A percentile compares a stretch with the other conserved stretches of the same genome.
These are phyloP conservation scores for Aspergillus nomiae DNA, from an alignment of 2,329 filamentous ascomycete genomes.

Conservation along the genomic window DNA sequence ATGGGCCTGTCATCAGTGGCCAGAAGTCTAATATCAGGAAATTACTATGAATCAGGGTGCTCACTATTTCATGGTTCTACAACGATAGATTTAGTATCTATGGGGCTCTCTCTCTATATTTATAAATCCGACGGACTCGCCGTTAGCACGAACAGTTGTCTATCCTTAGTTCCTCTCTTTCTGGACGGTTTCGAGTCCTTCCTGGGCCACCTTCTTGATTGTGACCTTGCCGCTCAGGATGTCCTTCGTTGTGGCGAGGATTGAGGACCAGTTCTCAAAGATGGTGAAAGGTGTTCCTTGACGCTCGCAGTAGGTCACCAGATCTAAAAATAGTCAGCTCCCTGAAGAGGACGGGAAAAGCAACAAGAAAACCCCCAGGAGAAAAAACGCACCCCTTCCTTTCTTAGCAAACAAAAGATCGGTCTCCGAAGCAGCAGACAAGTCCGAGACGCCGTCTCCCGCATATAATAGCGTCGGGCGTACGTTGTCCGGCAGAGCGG, in stretches of 20 bases:
- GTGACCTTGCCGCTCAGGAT: constrained; percentile 73
- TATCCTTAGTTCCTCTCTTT: constrained; percentile 7
- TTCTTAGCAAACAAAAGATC: constrained; percentile 93
- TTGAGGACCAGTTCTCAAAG: constrained; percentile 81
- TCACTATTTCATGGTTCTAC: background rate
- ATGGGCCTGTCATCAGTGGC: background rate
- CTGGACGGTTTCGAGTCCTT: constrained; percentile 35
- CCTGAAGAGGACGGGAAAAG: background rate
- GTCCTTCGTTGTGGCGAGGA: constrained; percentile 73
- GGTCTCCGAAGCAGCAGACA: constrained; percentile 89
- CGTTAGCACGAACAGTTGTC: background rate
- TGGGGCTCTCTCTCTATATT: background rate
- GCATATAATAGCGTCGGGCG: constrained; percentile 90
- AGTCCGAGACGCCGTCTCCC: constrained; percentile 89
- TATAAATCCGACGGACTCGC: constrained; percentile 7
- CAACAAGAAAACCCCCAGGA: background rate
- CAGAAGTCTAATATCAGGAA: background rate
- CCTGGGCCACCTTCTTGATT: constrained; percentile 68
- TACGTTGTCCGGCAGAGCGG: constrained; percentile 62
- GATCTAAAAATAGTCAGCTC: constrained; percentile 57
- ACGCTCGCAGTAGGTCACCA: constrained; percentile 82
- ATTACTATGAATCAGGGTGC: background rate
- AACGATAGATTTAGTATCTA: background rate
- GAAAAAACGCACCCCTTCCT: constrained; percentile 66
- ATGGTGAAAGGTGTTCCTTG: constrained; percentile 84